Conservation (phyloP, 2,329 filamentous ascomycete genomes). For the Calonectria crousiana region DNA sequence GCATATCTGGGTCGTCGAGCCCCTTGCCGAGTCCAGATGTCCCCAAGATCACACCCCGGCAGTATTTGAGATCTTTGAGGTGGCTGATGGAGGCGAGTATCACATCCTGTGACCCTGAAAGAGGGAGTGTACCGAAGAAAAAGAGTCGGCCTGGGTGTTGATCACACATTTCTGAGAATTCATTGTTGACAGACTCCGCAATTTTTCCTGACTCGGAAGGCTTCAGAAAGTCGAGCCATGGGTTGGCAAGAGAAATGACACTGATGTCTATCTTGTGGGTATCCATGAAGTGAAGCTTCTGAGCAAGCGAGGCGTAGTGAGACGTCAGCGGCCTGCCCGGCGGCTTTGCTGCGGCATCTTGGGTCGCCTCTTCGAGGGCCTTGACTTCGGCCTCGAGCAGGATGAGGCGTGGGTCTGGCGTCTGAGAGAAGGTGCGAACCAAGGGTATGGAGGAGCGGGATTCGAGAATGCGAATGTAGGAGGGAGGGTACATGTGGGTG, state of each 20-base stretch:
- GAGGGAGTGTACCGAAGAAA: slow-evolving; percentile 85
- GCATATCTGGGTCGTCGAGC: slow-evolving; percentile 80
- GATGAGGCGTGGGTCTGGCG: slow-evolving; percentile 72
- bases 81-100: slow-evolving; percentile 76
- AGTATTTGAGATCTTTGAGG: slow-evolving; percentile 71
- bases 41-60: slow-evolving; percentile 89
- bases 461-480: slow-evolving; percentile 71
- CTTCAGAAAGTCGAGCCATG: slow-evolving; percentile 89
- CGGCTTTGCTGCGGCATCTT: slow-evolving; percentile 67
- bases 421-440: slow-evolving; percentile 73
- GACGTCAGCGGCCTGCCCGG: slow-evolving; percentile 86
- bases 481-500: slow-evolving; percentile 77
- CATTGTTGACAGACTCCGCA: slow-evolving; percentile 79
- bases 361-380: slow-evolving; percentile 61
- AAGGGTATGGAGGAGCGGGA: slow-evolving; percentile 75
- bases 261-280: slow-evolving; percentile 84
- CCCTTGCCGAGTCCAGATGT: slow-evolving; percentile 85
- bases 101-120: slow-evolving; percentile 73
- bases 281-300: slow-evolving; percentile 91
- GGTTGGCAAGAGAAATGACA: slow-evolving; percentile 90
- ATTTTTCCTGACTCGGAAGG: slow-evolving; percentile 70
- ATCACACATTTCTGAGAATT: slow-evolving; percentile 80
- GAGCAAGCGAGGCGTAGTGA: slow-evolving; percentile 83
- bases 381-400: slow-evolving; percentile 68
- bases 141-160: slow-evolving; percentile 76